A percentile compares a stretch with the other conserved stretches of the same genome.
Evolutionary conservation across 805 yeast genomes (phyloP).

Genomic region (Candida alai): DNA sequence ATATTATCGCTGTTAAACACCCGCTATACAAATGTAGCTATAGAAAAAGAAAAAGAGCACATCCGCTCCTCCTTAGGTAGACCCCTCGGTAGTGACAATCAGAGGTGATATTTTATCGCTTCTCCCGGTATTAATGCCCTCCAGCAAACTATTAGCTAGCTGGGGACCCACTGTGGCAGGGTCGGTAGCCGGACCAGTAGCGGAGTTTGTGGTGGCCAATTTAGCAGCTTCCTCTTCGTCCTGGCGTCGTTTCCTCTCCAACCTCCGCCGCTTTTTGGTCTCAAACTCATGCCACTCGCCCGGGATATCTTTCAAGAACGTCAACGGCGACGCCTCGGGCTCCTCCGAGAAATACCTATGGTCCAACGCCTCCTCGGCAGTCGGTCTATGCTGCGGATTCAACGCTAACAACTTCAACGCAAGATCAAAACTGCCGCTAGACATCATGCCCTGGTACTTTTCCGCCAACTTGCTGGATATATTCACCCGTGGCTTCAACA

Average conservation of each 20-base stretch:
- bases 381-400: conserved; percentile 65
- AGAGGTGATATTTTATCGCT: conserved; percentile 3
- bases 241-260: conserved; percentile 38
- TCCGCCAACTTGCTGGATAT: conserved; percentile 25
- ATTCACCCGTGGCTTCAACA: conserved; percentile 58
- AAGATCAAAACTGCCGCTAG: conserved; percentile 55
- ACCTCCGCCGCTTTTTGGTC: conserved; percentile 71
- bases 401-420: conserved; percentile 60
- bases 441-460: conserved; percentile 39
- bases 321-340: conserved; percentile 61
- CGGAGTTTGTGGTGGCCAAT: conserved; percentile 5
- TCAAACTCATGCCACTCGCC: conserved; percentile 99
- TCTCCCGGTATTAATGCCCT: neutral
- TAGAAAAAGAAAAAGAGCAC: no score
- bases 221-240: conserved; percentile 21
- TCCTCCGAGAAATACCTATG: conserved; percentile 66
- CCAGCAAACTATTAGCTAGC: conserved; percentile 1
- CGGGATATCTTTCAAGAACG: conserved; percentile 48
- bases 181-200: no score
- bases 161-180: no score
- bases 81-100: neutral
- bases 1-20: no score
- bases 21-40: no score
- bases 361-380: conserved; percentile 65
- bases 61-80: no score